These are phyloP conservation scores for Diaporthe batatas DNA, from an alignment of 2,329 filamentous ascomycete species.

Conservation along the genomic window DNA sequence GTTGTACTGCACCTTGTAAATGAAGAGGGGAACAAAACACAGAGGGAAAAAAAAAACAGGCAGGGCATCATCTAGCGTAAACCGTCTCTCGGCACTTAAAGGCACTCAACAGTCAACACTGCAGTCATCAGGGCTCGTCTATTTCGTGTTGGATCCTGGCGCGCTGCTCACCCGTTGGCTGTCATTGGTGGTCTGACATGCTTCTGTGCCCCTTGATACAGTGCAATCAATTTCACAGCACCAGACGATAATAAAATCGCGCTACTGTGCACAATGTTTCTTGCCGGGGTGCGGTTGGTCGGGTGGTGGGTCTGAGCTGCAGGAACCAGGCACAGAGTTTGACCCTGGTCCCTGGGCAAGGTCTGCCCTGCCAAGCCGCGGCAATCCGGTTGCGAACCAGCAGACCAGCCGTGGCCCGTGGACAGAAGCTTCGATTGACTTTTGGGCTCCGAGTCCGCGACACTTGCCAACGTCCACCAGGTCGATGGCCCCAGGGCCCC, in stretches of 20 bases:
- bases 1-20: background rate
- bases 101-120: no score
- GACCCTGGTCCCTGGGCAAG: slow-evolving; percentile 18
- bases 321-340: slow-evolving; percentile 38
- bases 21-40: background rate
- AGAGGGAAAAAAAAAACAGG: background rate
- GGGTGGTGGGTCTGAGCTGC: slow-evolving; percentile 30
- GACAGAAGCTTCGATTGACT: slow-evolving; percentile 11
- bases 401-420: background rate
- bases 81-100: slow-evolving; percentile 5
- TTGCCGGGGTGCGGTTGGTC: background rate
- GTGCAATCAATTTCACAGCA: slow-evolving; percentile 11
- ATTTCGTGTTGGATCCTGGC: slow-evolving; percentile 10
- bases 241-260: background rate
- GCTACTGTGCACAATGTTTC: slow-evolving; percentile 6
- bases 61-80: background rate
- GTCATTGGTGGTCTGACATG: slow-evolving; percentile 24
- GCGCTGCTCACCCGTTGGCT: background rate
- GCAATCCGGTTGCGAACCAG: slow-evolving; percentile 4
- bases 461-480: background rate
- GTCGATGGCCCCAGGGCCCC: background rate
- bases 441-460: background rate
- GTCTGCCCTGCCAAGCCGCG: slow-evolving; percentile 26
- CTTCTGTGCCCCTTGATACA: slow-evolving; percentile 29
- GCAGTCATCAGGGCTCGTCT: background rate